phyloP scores from a whole-genome alignment of 2,329 filamentous ascomycete species.

The Proliferodiscus dingleyae region DNA sequence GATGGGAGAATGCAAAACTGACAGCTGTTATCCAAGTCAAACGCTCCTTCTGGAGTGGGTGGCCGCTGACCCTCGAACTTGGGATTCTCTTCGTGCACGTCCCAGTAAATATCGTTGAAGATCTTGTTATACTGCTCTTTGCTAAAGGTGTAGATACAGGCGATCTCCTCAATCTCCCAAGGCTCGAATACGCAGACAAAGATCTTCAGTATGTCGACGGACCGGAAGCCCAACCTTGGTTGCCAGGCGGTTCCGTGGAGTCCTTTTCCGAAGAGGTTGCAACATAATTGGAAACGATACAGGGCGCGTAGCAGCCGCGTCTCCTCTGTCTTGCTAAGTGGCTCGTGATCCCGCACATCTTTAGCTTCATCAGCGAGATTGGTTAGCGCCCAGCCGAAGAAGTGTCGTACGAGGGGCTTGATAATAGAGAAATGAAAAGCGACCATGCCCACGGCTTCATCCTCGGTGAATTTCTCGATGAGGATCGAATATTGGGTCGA shows the following conservation, averaged over 20 bases:
- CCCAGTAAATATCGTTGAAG: conserved; percentile 1
- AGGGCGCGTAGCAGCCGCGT: conserved; percentile 2
- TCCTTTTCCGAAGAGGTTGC: conserved; percentile 1
- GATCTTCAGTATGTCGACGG: background rate
- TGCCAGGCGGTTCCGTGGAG: background rate
- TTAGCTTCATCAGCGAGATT: background rate
- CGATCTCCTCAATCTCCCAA: conserved; percentile 4
- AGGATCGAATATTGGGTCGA: background rate
- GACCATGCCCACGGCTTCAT: background rate
- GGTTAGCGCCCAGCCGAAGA: conserved; percentile 1
- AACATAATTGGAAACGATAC: conserved; percentile 1
- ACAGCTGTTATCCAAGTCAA: background rate
- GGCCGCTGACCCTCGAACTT: background rate
- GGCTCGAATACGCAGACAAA: conserved; percentile 3
- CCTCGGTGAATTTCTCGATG: no score
- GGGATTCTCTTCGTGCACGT: background rate
- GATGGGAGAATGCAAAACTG: no score
- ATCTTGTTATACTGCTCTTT: conserved; percentile 1
- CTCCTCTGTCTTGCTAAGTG: conserved; percentile 1
- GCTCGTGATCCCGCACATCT: background rate
- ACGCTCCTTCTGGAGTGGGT: background rate
- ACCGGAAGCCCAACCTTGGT: no score
- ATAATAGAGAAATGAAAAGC: conserved; percentile 3
- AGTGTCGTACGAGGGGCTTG: background rate
- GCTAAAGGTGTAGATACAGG: conserved; percentile 1